Base-by-base conservation (phyloP, 169 alveolate genomes). In the Blepharisma undulans region DNA sequence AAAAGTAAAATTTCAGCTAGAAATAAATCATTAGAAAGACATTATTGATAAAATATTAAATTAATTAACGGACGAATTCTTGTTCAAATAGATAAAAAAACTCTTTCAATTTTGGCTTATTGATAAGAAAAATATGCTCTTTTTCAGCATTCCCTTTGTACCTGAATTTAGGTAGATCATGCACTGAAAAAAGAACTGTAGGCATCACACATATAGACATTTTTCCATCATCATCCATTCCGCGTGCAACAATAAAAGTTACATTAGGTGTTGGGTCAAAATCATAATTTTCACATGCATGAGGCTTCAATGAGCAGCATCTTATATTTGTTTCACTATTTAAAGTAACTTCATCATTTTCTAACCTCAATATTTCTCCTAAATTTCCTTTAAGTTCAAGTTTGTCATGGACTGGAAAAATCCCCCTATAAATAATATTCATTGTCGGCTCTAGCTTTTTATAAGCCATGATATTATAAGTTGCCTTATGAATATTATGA, bases 221-320 rank as follows among this genome's bases (percentile, higher is more conserved):
- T 8, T 27, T 22, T 21, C 34, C 72, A 19, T 25, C 30, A 61
- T 86, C 91, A 3, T 61, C 66, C 91, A 86, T 86, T 14, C 91
- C 91, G 1, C 91, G 25, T 19, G 91, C 91, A 30, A 86, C 18
- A 18, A 86, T 33, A 27, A 86, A 27, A 25, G n/a, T 29, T 30
- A 29, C 29, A 30, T 86, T 60, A 30, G n/a, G 25, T 6, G 33
- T 27, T 19, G 29, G n/a, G 72, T 60, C 59, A 66, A 86, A 86
- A 34, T 86, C 91, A 32, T 86, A 86, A 32, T 86, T 86, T 72
- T 86, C 91, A 72, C 91, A 86, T 5, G 76, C 91, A 30, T 86
- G 91, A 27, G 91, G 91, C 36, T 86, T 86, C 8, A 86, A 1
- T 21, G 84, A 71, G 36, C 84, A 71, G 66, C 84, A 60, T 5